Base-by-base conservation (phyloP, 257 asterid genomes). In the Solanum peruvianum region DNA sequence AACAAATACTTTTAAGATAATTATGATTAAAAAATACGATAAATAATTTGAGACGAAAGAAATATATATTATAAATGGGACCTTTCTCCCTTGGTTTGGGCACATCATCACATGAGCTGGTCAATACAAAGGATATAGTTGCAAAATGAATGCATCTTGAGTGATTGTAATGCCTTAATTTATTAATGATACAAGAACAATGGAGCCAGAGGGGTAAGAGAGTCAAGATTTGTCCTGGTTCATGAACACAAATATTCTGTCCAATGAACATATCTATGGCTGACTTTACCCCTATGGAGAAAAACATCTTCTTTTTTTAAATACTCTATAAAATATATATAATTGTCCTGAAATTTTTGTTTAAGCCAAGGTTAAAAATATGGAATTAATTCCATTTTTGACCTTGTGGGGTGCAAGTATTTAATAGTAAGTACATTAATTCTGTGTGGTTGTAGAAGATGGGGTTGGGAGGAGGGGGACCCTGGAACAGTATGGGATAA, bases 161-260 rank as follows among this genome's bases (percentile, higher is more conserved):
- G 91, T 89, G 89, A 88, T 91, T 78, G 90, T 82, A 71, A 88
- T 37, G 39, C 39, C 39, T 87, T 82, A 88, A 90, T 18, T 91
- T 88, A 91, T 91, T 88, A 91, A 90, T 92, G 60, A 60, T 49
- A 58, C 66, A 89, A 86, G 64, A 88, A 84, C 87, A 64, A 86
- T 85, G 75, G 20, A 82, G 86, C 64, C 86, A 88, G 76, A 88
- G 37, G 80, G 85, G 84, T 84, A 62, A 71, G 89, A 87, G 87
- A 90, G 88, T 90, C 93, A 92, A 78, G 7, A 90, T 91, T 89
- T 86, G 94, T 93, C 95, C 95, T 88, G 82, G 93, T 94, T 92
- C 97, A 94, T 93, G 95, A 86, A 94, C 94, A 82, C 92, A 91
- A 87, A 93, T 93, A 93, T 92, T 93, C 93, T 87, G 47, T 88